Base-by-base conservation (phyloP, 352 stramenopile genomes). In the Peronospora farinosa region DNA sequence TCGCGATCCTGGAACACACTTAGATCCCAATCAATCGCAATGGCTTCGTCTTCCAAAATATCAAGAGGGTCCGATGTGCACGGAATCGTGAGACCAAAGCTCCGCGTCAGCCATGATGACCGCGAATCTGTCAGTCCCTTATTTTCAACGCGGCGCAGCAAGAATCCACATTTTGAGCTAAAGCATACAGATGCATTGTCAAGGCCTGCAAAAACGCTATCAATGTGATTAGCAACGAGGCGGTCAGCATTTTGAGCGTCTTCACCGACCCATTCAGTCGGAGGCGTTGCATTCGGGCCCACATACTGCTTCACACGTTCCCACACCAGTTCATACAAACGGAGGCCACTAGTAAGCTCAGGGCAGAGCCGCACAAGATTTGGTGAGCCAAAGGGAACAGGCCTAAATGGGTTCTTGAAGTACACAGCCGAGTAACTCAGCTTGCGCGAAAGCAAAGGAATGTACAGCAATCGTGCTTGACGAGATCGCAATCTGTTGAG, bases 351-450 rank as follows among this genome's bases (percentile, higher is more conserved):
- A 7, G 81, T 92, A 32, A 76, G 66, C 40, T 92, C 77, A n/a
- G 84, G 84, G 12, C 81, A 92, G 11, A 94, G 66, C 2, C 84
- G 79, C n/a, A 89, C 64, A n/a, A 94, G 72, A 47, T 90, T 90
- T 19, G 84, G 82, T n/a, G 77, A 78, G 0, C 84, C 79, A 38
- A 94, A 94, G n/a, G 84, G 81, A 21, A 84, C 74, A 1, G 84
- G 84, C 0, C 81, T 76, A 65, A 94, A 94, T 11, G 84, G 84
- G 47, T 94, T 94, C 56, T 94, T 94, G 46, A 89, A 94, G 48
- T 94, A 94, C 43, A 92, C 65, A 5, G 81, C 78, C 27, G 81
- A 92, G 60, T 94, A 94, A 36, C 78, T 89, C 42, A 94, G 66
- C 51, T 94, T 94, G 33, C 84, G 79, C 30, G 75, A 90, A 40